Percentiles rank a stretch among this genome's conserved stretches.
These are phyloP conservation scores for Coemansia sp. DNA, from an alignment of 192 early-diverging fungal species.

Conservation along the genomic window DNA sequence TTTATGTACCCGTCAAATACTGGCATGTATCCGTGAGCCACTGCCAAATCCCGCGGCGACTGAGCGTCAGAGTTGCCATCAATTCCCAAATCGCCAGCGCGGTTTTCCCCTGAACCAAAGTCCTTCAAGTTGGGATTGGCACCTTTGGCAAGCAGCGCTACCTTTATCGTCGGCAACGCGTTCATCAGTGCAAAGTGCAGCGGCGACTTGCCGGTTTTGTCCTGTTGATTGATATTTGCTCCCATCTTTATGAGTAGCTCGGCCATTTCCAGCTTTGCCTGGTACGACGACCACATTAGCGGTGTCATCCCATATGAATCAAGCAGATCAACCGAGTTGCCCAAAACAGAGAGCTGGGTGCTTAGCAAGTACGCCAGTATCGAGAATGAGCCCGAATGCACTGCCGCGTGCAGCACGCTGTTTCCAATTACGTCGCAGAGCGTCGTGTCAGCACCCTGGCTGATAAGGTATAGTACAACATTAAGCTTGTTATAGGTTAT, in stretches of 20 bases:
- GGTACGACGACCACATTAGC: constrained; percentile 95
- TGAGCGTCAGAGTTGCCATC: constrained; percentile 55
- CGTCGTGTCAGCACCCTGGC: constrained; percentile 73
- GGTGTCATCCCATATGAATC: constrained; percentile 82
- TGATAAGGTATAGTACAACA: constrained; percentile 68
- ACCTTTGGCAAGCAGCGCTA: constrained; percentile 71
- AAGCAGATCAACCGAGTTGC: constrained; percentile 53
- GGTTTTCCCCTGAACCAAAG: constrained; percentile 14
- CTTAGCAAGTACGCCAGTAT: constrained; percentile 72
- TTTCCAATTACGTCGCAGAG: constrained; percentile 82
- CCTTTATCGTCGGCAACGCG: constrained; percentile 54
- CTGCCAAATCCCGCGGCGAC: constrained; percentile 80
- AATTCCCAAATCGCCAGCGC: constrained; percentile 3
- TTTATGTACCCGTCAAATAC: constrained; percentile 36
- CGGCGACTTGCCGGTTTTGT: constrained; percentile 74
- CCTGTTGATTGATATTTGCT: constrained; percentile 66
- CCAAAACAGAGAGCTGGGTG: constrained; percentile 63
- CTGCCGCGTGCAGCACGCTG: constrained; percentile 84
- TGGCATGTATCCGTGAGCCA: constrained; percentile 55
- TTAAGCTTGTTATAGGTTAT: constrained; percentile 70
- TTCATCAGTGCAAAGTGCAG: constrained; percentile 88
- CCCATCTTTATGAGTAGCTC: constrained; percentile 68
- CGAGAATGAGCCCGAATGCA: constrained; percentile 78
- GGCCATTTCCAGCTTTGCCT: constrained; percentile 70
- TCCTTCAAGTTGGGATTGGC: constrained; percentile 62